Evolutionary conservation across 805 yeast genomes (phyloP), one percentile per base, ranked within the genome.

Genomic region (Lipomyces spencermartinsiae): DNA sequence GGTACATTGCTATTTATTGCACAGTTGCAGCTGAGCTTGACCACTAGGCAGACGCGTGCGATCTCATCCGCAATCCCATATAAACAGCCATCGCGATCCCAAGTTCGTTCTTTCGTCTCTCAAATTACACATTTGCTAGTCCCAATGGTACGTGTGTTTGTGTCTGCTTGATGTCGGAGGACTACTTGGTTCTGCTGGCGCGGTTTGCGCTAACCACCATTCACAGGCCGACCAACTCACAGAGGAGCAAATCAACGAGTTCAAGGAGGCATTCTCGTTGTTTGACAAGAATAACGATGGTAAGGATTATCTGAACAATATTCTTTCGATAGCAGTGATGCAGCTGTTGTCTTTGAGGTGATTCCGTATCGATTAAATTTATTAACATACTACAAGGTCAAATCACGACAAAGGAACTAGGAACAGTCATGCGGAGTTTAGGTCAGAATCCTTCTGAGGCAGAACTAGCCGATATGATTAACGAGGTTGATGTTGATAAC

Each of bases 241-340:
- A 55, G 97, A 94, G 79, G 97, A 92, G 81, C 99, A 95, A 82
- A 93, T 95, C 74, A 90, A 95, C 68, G 98, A 95, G 76, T 95
- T 95, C 83, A 93, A 92, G 81, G 99, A 95, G 83, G 99, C 99
- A 5, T 95, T 95, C 79, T 92, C 98, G 70, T 86, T 95, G 73
- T 95, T 95, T 75, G 99, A 95, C 84, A 93, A 93, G 80, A 97
- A 95, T 79, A 90, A 93, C 77, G 98, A 93, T 80, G 99, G 99
- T 9, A 77, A 8, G 74, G 37, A 43, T 43, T 14, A 6, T 12
- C 35, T 19, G 56, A 9, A 10, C 34, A 10, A 12, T 25, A 53
- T 53, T n/a, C 35, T 53, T 4, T 8, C 7, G 9, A 12, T 31
- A 53, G 22, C 9, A 25, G 34, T 25, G 25, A 31, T 31, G 56